Evolutionary conservation across 257 asterid genomes (phyloP), one percentile per base, ranked within the genome.

Genomic region (Scutellaria barbata): DNA sequence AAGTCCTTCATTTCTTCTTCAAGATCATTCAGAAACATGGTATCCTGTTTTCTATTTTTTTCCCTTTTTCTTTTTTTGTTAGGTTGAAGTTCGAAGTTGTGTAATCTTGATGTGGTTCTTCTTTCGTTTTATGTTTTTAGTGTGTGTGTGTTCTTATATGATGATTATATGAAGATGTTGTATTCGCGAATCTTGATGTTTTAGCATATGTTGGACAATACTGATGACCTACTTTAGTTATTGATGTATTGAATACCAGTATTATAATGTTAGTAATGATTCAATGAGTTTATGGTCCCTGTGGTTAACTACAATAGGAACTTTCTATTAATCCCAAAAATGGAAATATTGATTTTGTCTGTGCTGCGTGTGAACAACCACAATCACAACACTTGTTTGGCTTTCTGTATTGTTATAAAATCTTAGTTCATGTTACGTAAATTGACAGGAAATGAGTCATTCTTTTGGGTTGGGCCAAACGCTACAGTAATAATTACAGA

Each of bases 391-490:
- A 2, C 25, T 22, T 22, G 25, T 22, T 22, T 22, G 25, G 25
- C 25, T 22, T 22, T 22, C 25, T n/a, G n/a, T n/a, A n/a, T n/a
- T n/a, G n/a, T n/a, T n/a, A n/a, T n/a, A n/a, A n/a, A n/a, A n/a
- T n/a, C n/a, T n/a, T n/a, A n/a, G n/a, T n/a, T n/a, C n/a, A 22
- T 22, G 25, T 22, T 22, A 22, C 2, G 25, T 1, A 50, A 20
- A n/a, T 50, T 50, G n/a, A 51, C 73, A 74, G 78, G 78, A 64
- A 39, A 65, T 6, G 41, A 55, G 33, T 41, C 66, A 0, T 74
- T 40, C 41, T 14, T 56, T 7, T 74, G 79, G 74, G 5, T 66
- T 3, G 79, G 79, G 10, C 60, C 79, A 46, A 74, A 6, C 11
- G 69, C 79, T 4, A 1, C 74, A 7, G 69, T 74, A 1, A 46